A percentile compares a stretch with the other conserved stretches of the same genome.
Evolutionary conservation across 2,329 filamentous ascomycete genomes (phyloP).

Genomic region (Xylariomycetidae sp.): DNA sequence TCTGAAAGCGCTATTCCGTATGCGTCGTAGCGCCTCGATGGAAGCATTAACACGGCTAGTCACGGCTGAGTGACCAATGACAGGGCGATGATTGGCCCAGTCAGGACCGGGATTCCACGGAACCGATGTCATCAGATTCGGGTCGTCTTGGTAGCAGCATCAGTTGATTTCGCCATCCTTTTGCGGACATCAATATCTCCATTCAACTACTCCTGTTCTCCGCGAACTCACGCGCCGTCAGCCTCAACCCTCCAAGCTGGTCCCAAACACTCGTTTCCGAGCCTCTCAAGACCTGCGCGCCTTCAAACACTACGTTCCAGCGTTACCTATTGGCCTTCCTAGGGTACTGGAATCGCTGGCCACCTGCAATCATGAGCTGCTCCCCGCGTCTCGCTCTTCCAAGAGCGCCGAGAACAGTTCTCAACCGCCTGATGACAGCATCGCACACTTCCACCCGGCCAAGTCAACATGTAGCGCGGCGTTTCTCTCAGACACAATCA

Average conservation of each 20-base stretch:
- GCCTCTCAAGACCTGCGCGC: too few species aligned
- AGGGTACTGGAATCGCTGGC: too few species aligned
- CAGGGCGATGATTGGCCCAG: constrained; percentile 31
- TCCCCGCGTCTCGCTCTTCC: constrained; percentile 28
- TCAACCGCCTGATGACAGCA: constrained; percentile 26
- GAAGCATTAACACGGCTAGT: too few species aligned
- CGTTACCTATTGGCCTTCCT: too few species aligned
- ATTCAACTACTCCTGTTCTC: background rate
- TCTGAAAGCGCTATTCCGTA: too few species aligned
- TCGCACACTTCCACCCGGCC: constrained; percentile 34
- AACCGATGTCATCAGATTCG: constrained; percentile 24
- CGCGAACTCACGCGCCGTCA: too few species aligned
- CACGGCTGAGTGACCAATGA: constrained; percentile 28
- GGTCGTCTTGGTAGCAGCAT: constrained; percentile 16
- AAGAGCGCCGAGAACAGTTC: constrained; percentile 23
- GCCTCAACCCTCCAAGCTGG: too few species aligned
- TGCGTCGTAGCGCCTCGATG: too few species aligned
- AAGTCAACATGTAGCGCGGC: constrained; percentile 34
- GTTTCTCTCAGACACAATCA: constrained; percentile 31
- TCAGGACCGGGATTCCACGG: constrained; percentile 21
- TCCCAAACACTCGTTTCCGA: too few species aligned
- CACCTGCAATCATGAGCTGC: too few species aligned
- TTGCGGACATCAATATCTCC: too few species aligned
- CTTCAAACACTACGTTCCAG: too few species aligned
- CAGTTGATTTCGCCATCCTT: constrained; percentile 25